Base-by-base conservation (phyloP, 805 yeast genomes). In the Yamadazyma takamatsuzukensis region DNA sequence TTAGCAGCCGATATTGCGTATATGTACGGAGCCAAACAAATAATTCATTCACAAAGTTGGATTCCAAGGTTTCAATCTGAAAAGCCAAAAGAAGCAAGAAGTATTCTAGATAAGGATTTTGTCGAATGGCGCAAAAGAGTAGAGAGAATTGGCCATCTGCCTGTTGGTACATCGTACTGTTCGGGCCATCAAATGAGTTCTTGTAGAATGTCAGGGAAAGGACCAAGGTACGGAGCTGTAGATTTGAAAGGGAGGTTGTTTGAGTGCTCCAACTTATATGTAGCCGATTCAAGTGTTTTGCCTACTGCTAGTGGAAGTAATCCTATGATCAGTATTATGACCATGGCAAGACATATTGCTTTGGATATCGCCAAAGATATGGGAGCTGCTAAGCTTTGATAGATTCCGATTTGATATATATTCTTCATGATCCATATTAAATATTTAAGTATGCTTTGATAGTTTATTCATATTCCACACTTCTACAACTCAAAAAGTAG, bases 141-240 rank as follows among this genome's bases (percentile, higher is more conserved):
- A 7, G 54, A 49, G 9, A 48, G 48, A n/a, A 45, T 46, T 12
- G 54, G 56, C 4, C 43, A 63, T 30, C 46, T 50, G 11, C 5
- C 36, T 12, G 64, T 45, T 33, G 62, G 61, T 4, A 38, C 60
- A 4, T 29, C 51, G 2, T 53, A 56, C 35, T 78, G 77, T 9
- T 55, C 68, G 2, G 79, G 78, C 10, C 78, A 73, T 49, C 79
- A 73, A 48, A 72, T 73, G 78, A 59, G 69, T 27, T 44, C 70
- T 7, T 70, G 77, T 49, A 59, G 78, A 30, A 70, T 72, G 64
- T 49, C 62, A n/a, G 75, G 76, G 6, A 57, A 59, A 35, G 68
- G 68, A 4, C 68, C 76, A 9, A 30, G 36, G 7, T 42, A 61
- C 29, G 72, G 73, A 2, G 75, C 76, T 4, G 61, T 64, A 25